Evolutionary conservation across 495 filamentous ascomycete genomes (phyloP).

Genomic region (Cryomyces minteri): DNA sequence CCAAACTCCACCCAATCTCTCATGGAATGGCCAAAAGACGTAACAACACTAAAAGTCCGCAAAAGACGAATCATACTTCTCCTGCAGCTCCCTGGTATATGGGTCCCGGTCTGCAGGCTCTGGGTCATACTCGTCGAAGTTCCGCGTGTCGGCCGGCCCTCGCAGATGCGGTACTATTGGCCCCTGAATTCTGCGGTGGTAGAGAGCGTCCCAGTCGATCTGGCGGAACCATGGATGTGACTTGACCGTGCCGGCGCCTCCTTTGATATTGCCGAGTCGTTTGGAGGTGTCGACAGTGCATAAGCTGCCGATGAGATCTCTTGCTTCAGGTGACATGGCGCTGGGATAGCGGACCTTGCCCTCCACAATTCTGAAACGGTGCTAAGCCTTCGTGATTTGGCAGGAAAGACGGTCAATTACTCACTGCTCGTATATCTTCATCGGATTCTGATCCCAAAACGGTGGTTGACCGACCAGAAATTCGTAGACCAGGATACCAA

Average conservation of each 20-base stretch:
- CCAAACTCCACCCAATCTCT: no score
- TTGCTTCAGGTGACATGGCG: constrained; percentile 54
- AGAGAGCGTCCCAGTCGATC: constrained; percentile 75
- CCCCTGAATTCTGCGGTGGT: constrained; percentile 41
- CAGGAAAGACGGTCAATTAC: constrained; percentile 6
- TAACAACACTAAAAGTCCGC: constrained; percentile 43
- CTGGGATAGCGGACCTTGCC: constrained; percentile 52
- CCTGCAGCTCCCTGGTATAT: constrained; percentile 56
- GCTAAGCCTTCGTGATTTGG: not conserved
- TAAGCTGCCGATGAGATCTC: constrained; percentile 66
- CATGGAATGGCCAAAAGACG: no score
- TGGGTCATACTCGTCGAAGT: constrained; percentile 76
- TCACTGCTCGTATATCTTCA: constrained; percentile 87
- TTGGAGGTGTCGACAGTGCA: constrained; percentile 81
- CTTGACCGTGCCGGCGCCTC: constrained; percentile 68
- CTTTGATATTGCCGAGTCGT: constrained; percentile 74
- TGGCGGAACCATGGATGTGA: constrained; percentile 69
- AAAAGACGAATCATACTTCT: constrained; percentile 63
- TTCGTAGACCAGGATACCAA: constrained; percentile 91
- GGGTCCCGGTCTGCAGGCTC: constrained; percentile 31
- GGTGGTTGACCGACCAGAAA: constrained; percentile 91
- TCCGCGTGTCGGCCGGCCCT: constrained; percentile 66
- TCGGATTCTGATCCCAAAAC: constrained; percentile 92
- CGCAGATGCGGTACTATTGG: constrained; percentile 75
- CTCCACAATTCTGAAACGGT: constrained; percentile 42